These are phyloP conservation scores for Ampelomyces quisqualis DNA, from an alignment of 2,329 filamentous ascomycete species.

Conservation along the genomic window DNA sequence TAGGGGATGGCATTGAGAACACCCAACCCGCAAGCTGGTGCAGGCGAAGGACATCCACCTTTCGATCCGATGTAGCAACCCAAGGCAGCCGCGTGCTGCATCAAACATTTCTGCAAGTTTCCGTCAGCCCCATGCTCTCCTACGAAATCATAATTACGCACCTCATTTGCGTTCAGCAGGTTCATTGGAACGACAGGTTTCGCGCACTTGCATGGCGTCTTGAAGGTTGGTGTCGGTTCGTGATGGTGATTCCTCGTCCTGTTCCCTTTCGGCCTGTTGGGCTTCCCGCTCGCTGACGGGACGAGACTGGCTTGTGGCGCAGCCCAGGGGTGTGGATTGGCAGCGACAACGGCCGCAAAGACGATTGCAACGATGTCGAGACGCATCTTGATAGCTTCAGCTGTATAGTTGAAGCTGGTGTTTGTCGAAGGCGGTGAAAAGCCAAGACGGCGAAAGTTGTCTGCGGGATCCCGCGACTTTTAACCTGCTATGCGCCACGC, in stretches of 20 bases:
- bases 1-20: conserved; percentile 8
- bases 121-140: conserved; percentile 1
- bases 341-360: conserved; percentile 17
- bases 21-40: conserved; percentile 19
- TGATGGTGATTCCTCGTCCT: conserved; percentile 21
- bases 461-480: conserved; percentile 3
- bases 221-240: conserved; percentile 33
- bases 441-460: conserved; percentile 2
- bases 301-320: conserved; percentile 11
- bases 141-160: conserved; percentile 6
- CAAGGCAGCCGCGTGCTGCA: conserved; percentile 17
- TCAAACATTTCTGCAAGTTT: conserved; percentile 14
- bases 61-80: conserved; percentile 19
- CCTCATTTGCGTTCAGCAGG: conserved; percentile 26
- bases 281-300: background rate
- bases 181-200: conserved; percentile 30
- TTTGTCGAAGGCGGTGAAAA: background rate
- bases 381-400: conserved; percentile 17
- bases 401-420: background rate
- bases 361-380: conserved; percentile 17
- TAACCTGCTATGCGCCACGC: conserved; percentile 10
- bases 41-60: conserved; percentile 21
- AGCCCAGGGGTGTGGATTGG: conserved; percentile 21
- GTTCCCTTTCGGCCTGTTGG: conserved; percentile 1
- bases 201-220: conserved; percentile 23